Conservation (phyloP, 495 filamentous ascomycete species). For the Hypoxylon lenormandii region DNA sequence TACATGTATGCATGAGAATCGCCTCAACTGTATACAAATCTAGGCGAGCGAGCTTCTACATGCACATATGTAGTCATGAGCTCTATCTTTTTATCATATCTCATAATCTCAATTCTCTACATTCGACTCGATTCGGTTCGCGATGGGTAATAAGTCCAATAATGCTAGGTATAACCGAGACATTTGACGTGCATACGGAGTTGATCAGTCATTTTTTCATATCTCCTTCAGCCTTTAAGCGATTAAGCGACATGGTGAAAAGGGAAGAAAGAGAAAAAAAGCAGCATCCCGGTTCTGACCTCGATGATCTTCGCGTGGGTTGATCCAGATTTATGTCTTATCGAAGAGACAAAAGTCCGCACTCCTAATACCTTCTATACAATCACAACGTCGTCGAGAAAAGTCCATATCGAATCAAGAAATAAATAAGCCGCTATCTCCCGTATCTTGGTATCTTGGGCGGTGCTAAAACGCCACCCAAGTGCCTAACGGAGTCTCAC, state of each 20-base stretch:
- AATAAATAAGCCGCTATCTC: slow-evolving; percentile 44
- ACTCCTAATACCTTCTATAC: slow-evolving; percentile 27
- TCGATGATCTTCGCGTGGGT: slow-evolving; percentile 19
- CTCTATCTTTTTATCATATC: slow-evolving; percentile 22
- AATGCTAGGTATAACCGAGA: slow-evolving; percentile 31
- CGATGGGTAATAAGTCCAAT: slow-evolving; percentile 20
- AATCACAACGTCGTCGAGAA: slow-evolving; percentile 13
- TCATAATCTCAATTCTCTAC: slow-evolving; percentile 19
- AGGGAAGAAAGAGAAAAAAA: background rate
- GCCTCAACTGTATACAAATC: background rate
- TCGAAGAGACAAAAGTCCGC: slow-evolving; percentile 40
- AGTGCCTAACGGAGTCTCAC: slow-evolving; percentile 51
- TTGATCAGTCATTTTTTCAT: slow-evolving; percentile 41
- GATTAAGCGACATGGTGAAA: slow-evolving; percentile 2
- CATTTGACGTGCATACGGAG: slow-evolving; percentile 39
- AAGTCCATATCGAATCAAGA: slow-evolving; percentile 39
- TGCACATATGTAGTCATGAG: background rate
- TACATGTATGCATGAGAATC: slow-evolving; percentile 7
- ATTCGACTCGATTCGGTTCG: slow-evolving; percentile 10
- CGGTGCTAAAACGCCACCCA: slow-evolving; percentile 42
- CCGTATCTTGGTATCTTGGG: slow-evolving; percentile 35
- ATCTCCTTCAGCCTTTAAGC: slow-evolving; percentile 11
- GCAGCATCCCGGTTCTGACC: slow-evolving; percentile 12
- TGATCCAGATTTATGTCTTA: slow-evolving; percentile 19
- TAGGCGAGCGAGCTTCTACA: background rate